Conservation (phyloP, 139 green algal genomes). For the Tetradesmus obliquus region DNA sequence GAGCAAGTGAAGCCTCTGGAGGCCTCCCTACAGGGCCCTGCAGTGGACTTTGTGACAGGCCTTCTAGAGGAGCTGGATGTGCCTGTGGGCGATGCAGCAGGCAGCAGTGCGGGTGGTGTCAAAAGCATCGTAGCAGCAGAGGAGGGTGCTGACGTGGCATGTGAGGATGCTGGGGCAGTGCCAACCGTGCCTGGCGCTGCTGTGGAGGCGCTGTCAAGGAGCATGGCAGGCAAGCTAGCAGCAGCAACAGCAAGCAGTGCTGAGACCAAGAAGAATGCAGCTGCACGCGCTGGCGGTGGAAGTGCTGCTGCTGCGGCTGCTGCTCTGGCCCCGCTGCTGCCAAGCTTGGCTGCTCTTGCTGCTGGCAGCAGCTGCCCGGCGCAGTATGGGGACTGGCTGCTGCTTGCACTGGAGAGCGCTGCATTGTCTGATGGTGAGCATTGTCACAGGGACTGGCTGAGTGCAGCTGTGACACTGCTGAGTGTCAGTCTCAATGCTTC, state of each 20-base stretch:
- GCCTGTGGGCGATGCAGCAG: background rate
- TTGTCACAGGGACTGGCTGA: background rate
- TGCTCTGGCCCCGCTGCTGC: constrained; percentile 29
- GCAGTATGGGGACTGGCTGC: constrained; percentile 42
- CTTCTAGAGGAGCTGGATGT: constrained; percentile 15
- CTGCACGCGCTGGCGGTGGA: background rate
- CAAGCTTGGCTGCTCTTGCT: constrained; percentile 21
- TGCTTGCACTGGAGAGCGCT: constrained; percentile 45
- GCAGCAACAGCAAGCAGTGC: background rate
- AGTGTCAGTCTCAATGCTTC: no score
- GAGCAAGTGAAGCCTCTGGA: constrained; percentile 31
- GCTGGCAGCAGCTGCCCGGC: constrained; percentile 12
- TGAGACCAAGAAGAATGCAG: constrained; percentile 8
- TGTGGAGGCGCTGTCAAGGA: constrained; percentile 34
- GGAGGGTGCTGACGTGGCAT: constrained; percentile 6
- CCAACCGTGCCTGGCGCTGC: constrained; percentile 32
- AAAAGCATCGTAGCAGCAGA: background rate
- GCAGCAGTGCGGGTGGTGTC: background rate
- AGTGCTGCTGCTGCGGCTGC: background rate
- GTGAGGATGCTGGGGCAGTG: constrained; percentile 6
- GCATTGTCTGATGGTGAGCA: constrained; percentile 12
- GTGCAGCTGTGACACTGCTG: background rate
- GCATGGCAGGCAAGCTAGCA: background rate
- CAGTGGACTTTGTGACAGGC: constrained; percentile 18
- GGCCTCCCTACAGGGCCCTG: background rate